These are phyloP conservation scores for Oleoguttula mirabilis DNA, from an alignment of 495 filamentous ascomycete species.

Conservation along the genomic window DNA sequence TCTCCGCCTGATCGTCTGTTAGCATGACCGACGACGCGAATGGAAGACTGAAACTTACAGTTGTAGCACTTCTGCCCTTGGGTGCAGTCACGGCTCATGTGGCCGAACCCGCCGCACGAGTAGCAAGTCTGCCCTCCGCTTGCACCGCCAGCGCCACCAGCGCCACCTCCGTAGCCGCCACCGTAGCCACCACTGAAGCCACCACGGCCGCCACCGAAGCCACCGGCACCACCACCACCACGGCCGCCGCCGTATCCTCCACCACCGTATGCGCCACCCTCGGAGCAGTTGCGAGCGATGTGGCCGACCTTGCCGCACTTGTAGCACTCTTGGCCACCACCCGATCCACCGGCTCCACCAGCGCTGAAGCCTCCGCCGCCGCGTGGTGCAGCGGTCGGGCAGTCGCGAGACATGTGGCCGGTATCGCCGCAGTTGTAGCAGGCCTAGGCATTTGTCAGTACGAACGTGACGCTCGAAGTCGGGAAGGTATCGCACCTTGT, in stretches of 20 bases:
- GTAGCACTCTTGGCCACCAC: slow-evolving; percentile 75
- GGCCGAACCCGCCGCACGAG: slow-evolving; percentile 90
- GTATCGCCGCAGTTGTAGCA: slow-evolving; percentile 87
- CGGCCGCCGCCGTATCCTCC: slow-evolving; percentile 30
- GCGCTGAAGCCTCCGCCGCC: too few relatives aligned
- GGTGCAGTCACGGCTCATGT: slow-evolving; percentile 95
- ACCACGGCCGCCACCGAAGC: slow-evolving; percentile 27
- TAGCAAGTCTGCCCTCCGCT: slow-evolving; percentile 85
- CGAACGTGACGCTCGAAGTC: too few relatives aligned
- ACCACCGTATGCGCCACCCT: slow-evolving; percentile 34
- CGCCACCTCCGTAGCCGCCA: slow-evolving; percentile 38
- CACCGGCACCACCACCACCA: slow-evolving; percentile 31
- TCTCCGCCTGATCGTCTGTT: slow-evolving; percentile 49
- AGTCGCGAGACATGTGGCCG: slow-evolving; percentile 92
- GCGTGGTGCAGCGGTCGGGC: slow-evolving; percentile 44
- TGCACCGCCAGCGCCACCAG: slow-evolving; percentile 38
- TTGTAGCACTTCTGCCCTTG: slow-evolving; percentile 99
- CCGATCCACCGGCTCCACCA: slow-evolving; percentile 28
- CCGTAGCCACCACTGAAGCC: slow-evolving; percentile 35
- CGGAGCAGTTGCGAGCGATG: slow-evolving; percentile 90
- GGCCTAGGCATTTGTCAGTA: slow-evolving; percentile 26
- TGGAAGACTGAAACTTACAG: slow-evolving; percentile 55
- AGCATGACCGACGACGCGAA: slow-evolving; percentile 11
- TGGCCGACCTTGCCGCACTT: slow-evolving; percentile 97
- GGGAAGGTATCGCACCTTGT: slow-evolving; percentile 43